phyloP scores from a whole-genome alignment of 164 flowering plant genomes.

The Berberis thunbergii region DNA sequence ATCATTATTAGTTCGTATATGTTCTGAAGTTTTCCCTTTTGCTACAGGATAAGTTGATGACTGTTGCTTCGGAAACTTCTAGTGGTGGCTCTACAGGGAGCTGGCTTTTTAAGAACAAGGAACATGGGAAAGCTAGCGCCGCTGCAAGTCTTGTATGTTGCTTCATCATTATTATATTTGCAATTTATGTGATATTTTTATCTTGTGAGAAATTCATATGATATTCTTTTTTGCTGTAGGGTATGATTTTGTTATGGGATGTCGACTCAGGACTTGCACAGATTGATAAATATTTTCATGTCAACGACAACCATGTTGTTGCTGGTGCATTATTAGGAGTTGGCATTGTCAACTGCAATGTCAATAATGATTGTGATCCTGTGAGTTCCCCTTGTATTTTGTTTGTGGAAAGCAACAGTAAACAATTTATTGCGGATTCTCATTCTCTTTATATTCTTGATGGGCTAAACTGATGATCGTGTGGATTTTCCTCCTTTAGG shows the following conservation, averaged over 20 bases:
- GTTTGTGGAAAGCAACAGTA: neutral
- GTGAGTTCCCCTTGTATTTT: slow-evolving; percentile 32
- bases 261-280: slow-evolving; percentile 91
- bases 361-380: slow-evolving; percentile 92
- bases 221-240: slow-evolving; percentile 31
- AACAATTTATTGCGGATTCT: neutral
- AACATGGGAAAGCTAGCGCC: slow-evolving; percentile 97
- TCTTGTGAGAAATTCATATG: neutral
- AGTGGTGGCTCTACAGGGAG: slow-evolving; percentile 66
- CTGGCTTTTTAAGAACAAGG: slow-evolving; percentile 98
- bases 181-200: neutral
- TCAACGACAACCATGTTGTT: slow-evolving; percentile 74
- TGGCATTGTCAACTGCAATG: slow-evolving; percentile 79
- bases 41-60: slow-evolving; percentile 92
- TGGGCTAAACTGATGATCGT: neutral
- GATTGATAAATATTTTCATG: slow-evolving; percentile 86
- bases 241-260: slow-evolving; percentile 95
- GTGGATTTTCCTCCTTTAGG: slow-evolving; percentile 30
- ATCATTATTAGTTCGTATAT: neutral
- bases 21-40: slow-evolving; percentile 3
- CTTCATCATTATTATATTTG: neutral
- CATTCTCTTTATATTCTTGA: neutral
- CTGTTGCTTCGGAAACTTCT: slow-evolving; percentile 65
- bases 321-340: slow-evolving; percentile 91
- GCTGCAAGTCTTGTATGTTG: slow-evolving; percentile 92